phyloP scores from a whole-genome alignment of 2,329 filamentous ascomycete species.

The Colletotrichum ledebouriae region DNA sequence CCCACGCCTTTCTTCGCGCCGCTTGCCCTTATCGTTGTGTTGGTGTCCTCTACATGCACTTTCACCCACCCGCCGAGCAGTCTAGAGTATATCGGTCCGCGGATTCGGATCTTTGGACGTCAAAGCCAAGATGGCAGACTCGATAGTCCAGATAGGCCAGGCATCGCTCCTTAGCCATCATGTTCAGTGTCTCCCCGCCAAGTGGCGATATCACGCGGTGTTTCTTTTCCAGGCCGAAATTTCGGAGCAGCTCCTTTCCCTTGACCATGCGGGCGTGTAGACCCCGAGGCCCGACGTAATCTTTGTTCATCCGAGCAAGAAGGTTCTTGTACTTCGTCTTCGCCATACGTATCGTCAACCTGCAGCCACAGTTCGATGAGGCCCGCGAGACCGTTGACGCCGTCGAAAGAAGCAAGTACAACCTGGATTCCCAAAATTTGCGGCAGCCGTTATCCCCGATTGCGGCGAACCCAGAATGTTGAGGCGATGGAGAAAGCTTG shows the following conservation, averaged over 20 bases:
- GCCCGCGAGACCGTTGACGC: neutral
- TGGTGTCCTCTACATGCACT: neutral
- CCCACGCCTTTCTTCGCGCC: neutral
- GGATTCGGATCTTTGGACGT: slow-evolving; percentile 14
- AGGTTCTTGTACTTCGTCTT: slow-evolving; percentile 48
- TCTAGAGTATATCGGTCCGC: slow-evolving; percentile 41
- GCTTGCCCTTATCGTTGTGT: neutral
- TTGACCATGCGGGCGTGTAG: slow-evolving; percentile 45
- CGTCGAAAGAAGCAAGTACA: neutral
- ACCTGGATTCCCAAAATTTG: neutral
- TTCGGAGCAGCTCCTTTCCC: slow-evolving; percentile 45
- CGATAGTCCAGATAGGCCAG: slow-evolving; percentile 42
- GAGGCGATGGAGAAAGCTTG: slow-evolving; percentile 50
- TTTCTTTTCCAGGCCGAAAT: slow-evolving; percentile 45
- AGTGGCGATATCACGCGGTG: slow-evolving; percentile 44
- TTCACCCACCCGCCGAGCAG: neutral
- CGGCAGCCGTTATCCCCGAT: neutral
- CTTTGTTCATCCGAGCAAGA: slow-evolving; percentile 48
- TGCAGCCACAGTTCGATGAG: slow-evolving; percentile 45
- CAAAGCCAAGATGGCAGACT: slow-evolving; percentile 41
- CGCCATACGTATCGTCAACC: slow-evolving; percentile 44
- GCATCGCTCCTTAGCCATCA: slow-evolving; percentile 45
- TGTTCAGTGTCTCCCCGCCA: slow-evolving; percentile 44
- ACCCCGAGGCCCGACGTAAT: slow-evolving; percentile 50
- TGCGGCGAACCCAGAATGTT: slow-evolving; percentile 45